These are phyloP conservation scores for Coemansia sp. DNA, from an alignment of 192 early-diverging fungal genomes.

Conservation along the genomic window DNA sequence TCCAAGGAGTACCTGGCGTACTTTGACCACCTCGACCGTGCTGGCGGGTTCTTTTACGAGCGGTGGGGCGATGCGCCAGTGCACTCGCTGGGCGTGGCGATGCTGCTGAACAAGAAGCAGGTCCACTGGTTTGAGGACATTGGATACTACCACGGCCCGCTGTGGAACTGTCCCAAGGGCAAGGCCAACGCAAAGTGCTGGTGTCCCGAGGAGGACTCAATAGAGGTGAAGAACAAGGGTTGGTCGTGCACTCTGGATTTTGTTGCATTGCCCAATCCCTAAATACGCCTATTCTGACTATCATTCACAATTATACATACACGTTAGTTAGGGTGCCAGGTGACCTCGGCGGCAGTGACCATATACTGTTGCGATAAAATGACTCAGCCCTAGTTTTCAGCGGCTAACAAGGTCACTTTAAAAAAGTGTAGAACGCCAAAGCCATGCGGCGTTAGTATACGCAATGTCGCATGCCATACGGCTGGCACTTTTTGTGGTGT, in stretches of 20 bases:
- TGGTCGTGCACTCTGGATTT: constrained; percentile 51
- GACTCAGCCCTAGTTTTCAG: neutral
- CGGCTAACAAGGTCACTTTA: neutral
- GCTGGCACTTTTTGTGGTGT: neutral
- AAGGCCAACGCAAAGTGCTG: constrained; percentile 39
- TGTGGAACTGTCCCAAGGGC: constrained; percentile 44
- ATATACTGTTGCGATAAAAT: neutral
- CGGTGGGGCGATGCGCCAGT: constrained; percentile 64
- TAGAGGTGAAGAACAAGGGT: constrained; percentile 34
- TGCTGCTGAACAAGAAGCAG: constrained; percentile 59
- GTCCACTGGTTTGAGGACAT: constrained; percentile 72
- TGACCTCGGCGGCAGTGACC: neutral
- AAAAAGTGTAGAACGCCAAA: neutral
- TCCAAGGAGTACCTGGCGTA: constrained; percentile 62
- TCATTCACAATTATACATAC: too few species aligned
- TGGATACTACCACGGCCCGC: constrained; percentile 56
- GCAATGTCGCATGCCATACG: constrained; percentile 3
- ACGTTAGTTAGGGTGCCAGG: too few species aligned
- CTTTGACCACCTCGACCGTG: constrained; percentile 64
- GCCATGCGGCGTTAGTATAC: neutral
- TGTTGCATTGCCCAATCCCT: constrained; percentile 15
- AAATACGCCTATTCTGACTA: neutral
- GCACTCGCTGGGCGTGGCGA: constrained; percentile 62
- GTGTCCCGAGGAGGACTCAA: constrained; percentile 46
- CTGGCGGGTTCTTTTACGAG: constrained; percentile 85